Evolutionary conservation across 83 land plant genomes (phyloP), one percentile per base, ranked within the genome.

Genomic region (Diphasiastrum complanatum): DNA sequence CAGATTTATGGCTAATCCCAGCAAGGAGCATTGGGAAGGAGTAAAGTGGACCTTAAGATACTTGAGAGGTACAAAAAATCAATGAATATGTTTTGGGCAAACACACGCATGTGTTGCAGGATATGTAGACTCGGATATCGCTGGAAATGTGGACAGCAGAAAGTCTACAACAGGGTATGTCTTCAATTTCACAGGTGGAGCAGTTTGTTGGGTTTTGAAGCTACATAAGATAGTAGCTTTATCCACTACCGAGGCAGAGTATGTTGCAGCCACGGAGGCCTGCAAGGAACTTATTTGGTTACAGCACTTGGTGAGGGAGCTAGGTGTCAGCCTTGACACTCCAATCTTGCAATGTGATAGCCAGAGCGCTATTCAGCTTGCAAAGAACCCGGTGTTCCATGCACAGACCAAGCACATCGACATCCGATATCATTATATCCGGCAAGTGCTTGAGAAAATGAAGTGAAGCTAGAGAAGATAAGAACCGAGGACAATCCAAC

Each of bases 11-110:
- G 4, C 61, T 34, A 58, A 35, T 58, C 61, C 20, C 23, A 11
- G 61, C 19, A 58, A 58, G 28, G 31, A 23, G 2, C 57, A 53
- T 53, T 58, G 61, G 61, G 57, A 53, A 12, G 57, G 2, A 26
- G 57, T 53, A 4, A 53, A 33, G 35, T 58, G 5, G 6, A 58
- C 18, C 14, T 27, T 52, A 2, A 2, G 56, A 22, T 23, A 52
- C 28, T 52, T 52, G 25, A 52, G 30, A 52, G 56, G 30, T 2
- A 52, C 56, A 2, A 5, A 52, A 22, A 3, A 4, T 2, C 16
- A 52, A 23, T 52, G 56, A 5, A 2, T 47, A 47, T 47, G 49
- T 3, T 47, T 19, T 47, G 49, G 10, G 24, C 19, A 47, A 4
- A 10, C 24, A 27, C 2, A 5, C 3, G 2, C 30, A 22, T 29